These are phyloP conservation scores for Nicotiana paniculata DNA, from an alignment of 257 asterid genomes.

Conservation along the genomic window DNA sequence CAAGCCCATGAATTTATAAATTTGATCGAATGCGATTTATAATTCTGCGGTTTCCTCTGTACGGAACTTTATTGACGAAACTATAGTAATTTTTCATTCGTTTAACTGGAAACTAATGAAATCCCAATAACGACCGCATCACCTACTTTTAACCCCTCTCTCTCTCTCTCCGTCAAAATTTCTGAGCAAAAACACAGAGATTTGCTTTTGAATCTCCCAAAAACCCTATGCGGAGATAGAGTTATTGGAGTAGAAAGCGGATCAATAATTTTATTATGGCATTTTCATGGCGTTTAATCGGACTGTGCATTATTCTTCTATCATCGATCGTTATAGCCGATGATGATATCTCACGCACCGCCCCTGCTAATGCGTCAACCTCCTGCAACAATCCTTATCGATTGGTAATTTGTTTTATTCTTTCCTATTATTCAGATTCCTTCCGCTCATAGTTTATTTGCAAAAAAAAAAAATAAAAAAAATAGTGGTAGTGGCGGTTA, in stretches of 20 bases:
- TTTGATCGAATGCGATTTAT: too few relatives aligned
- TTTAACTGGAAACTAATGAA: neutral
- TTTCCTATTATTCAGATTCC: neutral
- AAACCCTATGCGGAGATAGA: neutral
- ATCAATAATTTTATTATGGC: neutral
- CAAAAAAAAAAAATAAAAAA: too few relatives aligned
- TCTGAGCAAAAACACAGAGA: neutral
- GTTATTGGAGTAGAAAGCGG: neutral
- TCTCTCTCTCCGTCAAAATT: neutral
- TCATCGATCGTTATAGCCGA: neutral
- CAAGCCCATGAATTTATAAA: too few relatives aligned
- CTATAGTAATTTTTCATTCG: neutral
- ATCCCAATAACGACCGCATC: neutral
- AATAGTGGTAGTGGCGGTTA: too few relatives aligned
- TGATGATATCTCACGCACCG: conserved; percentile 8
- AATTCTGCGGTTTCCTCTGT: too few relatives aligned
- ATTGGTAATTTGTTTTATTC: neutral
- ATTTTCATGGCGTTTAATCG: neutral
- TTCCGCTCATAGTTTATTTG: neutral
- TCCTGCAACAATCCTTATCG: conserved; percentile 3
- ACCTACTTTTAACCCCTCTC: neutral
- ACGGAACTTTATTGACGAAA: too few relatives aligned
- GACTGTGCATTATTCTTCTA: neutral
- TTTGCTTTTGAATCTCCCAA: neutral
- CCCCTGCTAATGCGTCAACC: neutral